Evolutionary conservation across 345 rosid genomes (phyloP), one percentile per base, ranked within the genome.

Genomic region (Geranium brycei): DNA sequence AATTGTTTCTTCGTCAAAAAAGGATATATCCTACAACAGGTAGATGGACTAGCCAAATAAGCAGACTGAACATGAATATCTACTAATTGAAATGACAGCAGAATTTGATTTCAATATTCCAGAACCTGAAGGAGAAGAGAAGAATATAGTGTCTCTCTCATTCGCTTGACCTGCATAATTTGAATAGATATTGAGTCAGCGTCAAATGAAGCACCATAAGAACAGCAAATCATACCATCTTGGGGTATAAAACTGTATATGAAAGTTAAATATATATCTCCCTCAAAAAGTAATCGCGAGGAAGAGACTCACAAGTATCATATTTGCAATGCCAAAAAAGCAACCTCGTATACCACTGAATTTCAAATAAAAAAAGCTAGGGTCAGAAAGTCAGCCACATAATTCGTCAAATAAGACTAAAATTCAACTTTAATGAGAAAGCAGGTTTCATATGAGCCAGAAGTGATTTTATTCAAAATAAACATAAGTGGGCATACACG

Each of bases 271-370:
- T 31, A 51, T 31, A 59, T 38, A 55, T 23, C 17, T 32, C 17
- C 19, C 56, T 19, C 18, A 41, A 1, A 23, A 40, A 11, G 47
- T 17, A 38, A 32, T 66, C 10, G 4, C 41, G 47, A 53, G 57
- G 66, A 7, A 62, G 56, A 19, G 76, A 87, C 97, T 86, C 81
- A 93, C 99, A 72, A 93, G 96, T 72, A 93, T 86, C 99, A 89
- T 89, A 76, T 93, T 93, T 17, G 97, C 96, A 69, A 93, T 81
- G 78, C 97, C 87, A 75, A 89, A 89, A 74, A 77, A 93, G 91
- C 86, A 86, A 73, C 99, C 99, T 57, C 99, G 76, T 69, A 89
- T 68, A 66, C 97, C 99, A 66, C 99, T 89, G 91, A 65, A 78
- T 66, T 70, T 65, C 70, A 71, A 60, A 81, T 66, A 55, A 66